Conservation (phyloP, 108 stramenopile genomes). For the Cyclotella distinguenda region DNA sequence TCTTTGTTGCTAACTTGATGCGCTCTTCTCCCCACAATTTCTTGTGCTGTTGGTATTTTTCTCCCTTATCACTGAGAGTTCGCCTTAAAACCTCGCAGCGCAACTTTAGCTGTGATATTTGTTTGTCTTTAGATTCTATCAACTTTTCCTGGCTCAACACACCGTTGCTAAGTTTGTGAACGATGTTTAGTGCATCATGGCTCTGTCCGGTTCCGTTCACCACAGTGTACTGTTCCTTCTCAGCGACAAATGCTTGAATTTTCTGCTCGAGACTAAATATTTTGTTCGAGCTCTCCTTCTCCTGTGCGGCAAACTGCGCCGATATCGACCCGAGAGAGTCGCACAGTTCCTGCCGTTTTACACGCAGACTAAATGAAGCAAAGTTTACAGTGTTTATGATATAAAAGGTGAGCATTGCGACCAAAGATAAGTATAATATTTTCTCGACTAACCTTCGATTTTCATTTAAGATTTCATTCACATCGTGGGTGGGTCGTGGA, state of each 20-base stretch:
- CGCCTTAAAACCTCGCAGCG: slow-evolving; percentile 15
- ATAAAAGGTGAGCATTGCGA: background rate
- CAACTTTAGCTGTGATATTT: slow-evolving; percentile 28
- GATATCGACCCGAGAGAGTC: slow-evolving; percentile 10
- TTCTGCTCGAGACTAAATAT: slow-evolving; percentile 30
- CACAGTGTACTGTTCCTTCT: background rate
- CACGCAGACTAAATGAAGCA: slow-evolving; percentile 1
- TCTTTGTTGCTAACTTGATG: background rate
- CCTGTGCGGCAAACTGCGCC: slow-evolving; percentile 12
- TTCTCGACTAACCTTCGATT: slow-evolving; percentile 2
- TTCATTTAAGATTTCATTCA: slow-evolving; percentile 3
- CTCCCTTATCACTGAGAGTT: slow-evolving; percentile 5
- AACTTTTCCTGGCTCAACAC: slow-evolving; percentile 16
- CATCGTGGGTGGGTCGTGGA: background rate
- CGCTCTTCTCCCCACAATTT: slow-evolving; percentile 23
- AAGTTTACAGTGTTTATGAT: background rate
- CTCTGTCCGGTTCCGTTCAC: background rate
- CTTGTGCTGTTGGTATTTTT: background rate
- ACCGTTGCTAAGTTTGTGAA: slow-evolving; percentile 20
- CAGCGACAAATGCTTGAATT: slow-evolving; percentile 7
- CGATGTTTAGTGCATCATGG: slow-evolving; percentile 13
- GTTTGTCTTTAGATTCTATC: slow-evolving; percentile 17
- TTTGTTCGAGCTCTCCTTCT: slow-evolving; percentile 12
- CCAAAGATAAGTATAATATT: background rate
- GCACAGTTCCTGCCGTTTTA: slow-evolving; percentile 20